Evolutionary conservation across 2,329 filamentous ascomycete genomes (phyloP).

Genomic region (Ascochyta koolunga): DNA sequence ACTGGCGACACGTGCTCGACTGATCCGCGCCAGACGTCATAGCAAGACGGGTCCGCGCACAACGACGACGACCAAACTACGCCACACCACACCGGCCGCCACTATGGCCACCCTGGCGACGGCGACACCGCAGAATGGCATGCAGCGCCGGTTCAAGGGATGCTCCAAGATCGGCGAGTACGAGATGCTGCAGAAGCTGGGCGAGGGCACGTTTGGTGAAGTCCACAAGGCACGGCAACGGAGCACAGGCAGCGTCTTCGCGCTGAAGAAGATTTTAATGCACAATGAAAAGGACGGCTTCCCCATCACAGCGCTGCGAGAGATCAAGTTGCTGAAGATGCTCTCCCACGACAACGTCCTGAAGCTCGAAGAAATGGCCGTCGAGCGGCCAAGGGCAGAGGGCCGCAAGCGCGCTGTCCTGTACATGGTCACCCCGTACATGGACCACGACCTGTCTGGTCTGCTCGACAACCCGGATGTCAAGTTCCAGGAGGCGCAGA

Average conservation of each 20-base stretch:
- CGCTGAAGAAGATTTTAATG: conserved; percentile 98
- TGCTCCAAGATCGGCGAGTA: conserved; percentile 85
- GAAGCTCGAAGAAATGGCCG: conserved; percentile 91
- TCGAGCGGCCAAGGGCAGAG: conserved; percentile 71
- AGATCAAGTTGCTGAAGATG: conserved; percentile 96
- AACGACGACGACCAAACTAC: not conserved
- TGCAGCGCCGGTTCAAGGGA: conserved; percentile 71
- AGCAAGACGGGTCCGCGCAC: conserved; percentile 15
- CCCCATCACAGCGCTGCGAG: conserved; percentile 95
- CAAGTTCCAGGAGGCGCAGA: conserved; percentile 83
- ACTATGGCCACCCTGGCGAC: conserved; percentile 8
- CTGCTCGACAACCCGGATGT: conserved; percentile 94
- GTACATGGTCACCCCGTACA: conserved; percentile 99
- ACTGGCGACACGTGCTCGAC: conserved; percentile 13
- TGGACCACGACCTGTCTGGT: conserved; percentile 98
- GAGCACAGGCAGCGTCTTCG: conserved; percentile 76
- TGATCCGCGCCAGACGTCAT: conserved; percentile 21
- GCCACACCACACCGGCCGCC: not conserved
- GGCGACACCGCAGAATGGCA: conserved; percentile 55
- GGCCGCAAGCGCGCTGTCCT: conserved; percentile 74
- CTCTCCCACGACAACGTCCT: conserved; percentile 91
- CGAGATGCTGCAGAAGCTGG: conserved; percentile 80
- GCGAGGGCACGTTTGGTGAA: conserved; percentile 95
- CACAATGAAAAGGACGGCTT: conserved; percentile 99
- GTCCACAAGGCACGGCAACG: conserved; percentile 87